These are phyloP conservation scores for Arabidopsis hybrid DNA, from an alignment of 441 rosid species.

Conservation along the genomic window DNA sequence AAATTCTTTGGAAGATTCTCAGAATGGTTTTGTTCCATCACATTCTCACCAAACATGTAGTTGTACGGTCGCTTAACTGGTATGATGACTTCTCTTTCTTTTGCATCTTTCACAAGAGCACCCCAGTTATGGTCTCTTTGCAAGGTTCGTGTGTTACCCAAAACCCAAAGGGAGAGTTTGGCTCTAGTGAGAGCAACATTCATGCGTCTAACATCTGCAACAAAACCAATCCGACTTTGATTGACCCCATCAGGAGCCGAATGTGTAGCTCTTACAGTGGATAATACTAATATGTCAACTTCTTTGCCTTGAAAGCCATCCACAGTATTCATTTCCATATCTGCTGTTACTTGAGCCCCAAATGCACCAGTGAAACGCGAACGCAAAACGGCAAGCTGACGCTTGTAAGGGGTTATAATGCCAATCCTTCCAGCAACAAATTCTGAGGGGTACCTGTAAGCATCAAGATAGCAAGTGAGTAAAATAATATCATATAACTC, in stretches of 20 bases:
- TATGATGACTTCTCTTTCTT: slow-evolving; percentile 73
- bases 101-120: slow-evolving; percentile 88
- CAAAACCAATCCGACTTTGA: slow-evolving; percentile 88
- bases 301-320: slow-evolving; percentile 99
- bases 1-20: slow-evolving; percentile 44
- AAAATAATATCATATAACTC: slow-evolving; percentile 9
- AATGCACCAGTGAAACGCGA: slow-evolving; percentile 76
- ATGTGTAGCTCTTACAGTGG: slow-evolving; percentile 90
- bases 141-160: slow-evolving; percentile 89
- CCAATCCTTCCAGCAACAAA: slow-evolving; percentile 87
- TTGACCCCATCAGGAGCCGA: slow-evolving; percentile 48
- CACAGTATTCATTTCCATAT: slow-evolving; percentile 93
- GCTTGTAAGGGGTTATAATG: slow-evolving; percentile 90
- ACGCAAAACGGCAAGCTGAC: slow-evolving; percentile 85
- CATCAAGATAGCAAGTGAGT: slow-evolving; percentile 29
- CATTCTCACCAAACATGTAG: slow-evolving; percentile 52
- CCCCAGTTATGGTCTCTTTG: slow-evolving; percentile 81
- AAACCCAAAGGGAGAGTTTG: slow-evolving; percentile 90
- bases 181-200: slow-evolving; percentile 99
- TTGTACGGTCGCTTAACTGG: slow-evolving; percentile 70
- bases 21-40: slow-evolving; percentile 36
- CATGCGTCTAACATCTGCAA: slow-evolving; percentile 95
- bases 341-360: slow-evolving; percentile 77
- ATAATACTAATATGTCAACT: slow-evolving; percentile 88
- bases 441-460: slow-evolving; percentile 77